A percentile compares a stretch with the other conserved stretches of the same genome.
Conservation (phyloP, 2,329 filamentous ascomycete species). For the Chaetomium sp. region DNA sequence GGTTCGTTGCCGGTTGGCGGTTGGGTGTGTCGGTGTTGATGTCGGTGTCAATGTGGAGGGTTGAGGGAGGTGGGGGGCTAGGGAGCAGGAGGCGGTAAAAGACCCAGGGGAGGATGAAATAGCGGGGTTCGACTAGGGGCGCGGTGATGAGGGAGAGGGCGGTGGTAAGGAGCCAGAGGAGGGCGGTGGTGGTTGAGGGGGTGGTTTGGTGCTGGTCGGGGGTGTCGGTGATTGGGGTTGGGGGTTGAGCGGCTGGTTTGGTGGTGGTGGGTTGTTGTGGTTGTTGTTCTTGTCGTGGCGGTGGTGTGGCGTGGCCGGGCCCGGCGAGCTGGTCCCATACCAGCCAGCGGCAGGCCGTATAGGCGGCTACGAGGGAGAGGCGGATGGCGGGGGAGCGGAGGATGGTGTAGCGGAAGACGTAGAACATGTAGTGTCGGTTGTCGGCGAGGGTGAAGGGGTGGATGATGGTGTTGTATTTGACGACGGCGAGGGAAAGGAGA, state of each 20-base stretch:
- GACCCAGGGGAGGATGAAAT: conserved; percentile 94
- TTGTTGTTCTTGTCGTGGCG: not conserved
- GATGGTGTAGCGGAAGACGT: conserved; percentile 85
- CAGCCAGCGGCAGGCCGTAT: conserved; percentile 70
- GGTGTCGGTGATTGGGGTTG: not conserved
- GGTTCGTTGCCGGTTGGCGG: too few relatives aligned
- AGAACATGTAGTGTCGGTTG: conserved; percentile 97
- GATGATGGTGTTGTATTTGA: conserved; percentile 86
- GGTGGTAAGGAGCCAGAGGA: conserved; percentile 68
- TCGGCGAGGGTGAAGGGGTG: conserved; percentile 96
- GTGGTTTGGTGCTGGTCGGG: conserved; percentile 25
- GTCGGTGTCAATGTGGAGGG: too few relatives aligned
- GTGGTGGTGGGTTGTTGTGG: not conserved
- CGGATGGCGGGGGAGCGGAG: conserved; percentile 64
- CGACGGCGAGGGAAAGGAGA: conserved; percentile 48
- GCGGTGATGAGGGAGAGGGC: conserved; percentile 80
- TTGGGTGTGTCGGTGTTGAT: too few relatives aligned
- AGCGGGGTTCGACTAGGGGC: conserved; percentile 90
- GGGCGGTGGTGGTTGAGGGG: conserved; percentile 52
- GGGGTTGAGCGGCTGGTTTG: conserved; percentile 7
- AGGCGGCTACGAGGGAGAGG: conserved; percentile 69
- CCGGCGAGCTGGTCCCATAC: conserved; percentile 51
- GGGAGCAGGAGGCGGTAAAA: conserved; percentile 86
- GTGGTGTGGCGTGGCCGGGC: not conserved
- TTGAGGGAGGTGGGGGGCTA: conserved; percentile 6